Evolutionary conservation across 164 flowering plant species (phyloP).

Genomic region (Magnolia officinalis): DNA sequence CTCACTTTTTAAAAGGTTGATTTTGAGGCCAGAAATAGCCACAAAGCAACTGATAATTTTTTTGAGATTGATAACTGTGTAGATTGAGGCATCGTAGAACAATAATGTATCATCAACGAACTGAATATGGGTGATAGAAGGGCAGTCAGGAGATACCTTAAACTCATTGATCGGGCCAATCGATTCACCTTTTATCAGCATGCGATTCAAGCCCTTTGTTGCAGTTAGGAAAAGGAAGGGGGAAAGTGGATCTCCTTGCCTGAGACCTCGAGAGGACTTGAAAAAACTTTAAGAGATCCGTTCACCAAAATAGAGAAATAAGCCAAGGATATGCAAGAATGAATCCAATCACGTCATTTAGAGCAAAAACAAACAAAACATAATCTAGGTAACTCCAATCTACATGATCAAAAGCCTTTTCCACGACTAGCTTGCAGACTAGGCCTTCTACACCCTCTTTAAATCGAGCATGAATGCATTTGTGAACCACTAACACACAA

Average conservation of each 20-base stretch:
- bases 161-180: not conserved
- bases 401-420: not conserved
- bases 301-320: not conserved
- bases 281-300: not conserved
- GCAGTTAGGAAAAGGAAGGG: too few species aligned
- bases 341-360: not conserved
- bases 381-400: not conserved
- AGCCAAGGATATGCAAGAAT: not conserved
- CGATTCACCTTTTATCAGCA: not conserved
- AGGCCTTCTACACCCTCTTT: not conserved
- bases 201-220: not conserved
- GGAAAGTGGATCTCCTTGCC: not conserved
- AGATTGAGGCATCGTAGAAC: not conserved
- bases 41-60: not conserved
- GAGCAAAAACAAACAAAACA: not conserved
- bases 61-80: not conserved
- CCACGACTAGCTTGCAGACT: not conserved
- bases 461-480: not conserved
- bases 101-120: not conserved
- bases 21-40: not conserved
- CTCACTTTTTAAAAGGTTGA: not conserved
- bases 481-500: not conserved
- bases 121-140: not conserved
- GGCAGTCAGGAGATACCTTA: not conserved
- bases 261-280: not conserved